A percentile compares a stretch with the other conserved stretches of the same genome.
Evolutionary conservation across 352 stramenopile species (phyloP).

Genomic region (Pythium folliculosum): DNA sequence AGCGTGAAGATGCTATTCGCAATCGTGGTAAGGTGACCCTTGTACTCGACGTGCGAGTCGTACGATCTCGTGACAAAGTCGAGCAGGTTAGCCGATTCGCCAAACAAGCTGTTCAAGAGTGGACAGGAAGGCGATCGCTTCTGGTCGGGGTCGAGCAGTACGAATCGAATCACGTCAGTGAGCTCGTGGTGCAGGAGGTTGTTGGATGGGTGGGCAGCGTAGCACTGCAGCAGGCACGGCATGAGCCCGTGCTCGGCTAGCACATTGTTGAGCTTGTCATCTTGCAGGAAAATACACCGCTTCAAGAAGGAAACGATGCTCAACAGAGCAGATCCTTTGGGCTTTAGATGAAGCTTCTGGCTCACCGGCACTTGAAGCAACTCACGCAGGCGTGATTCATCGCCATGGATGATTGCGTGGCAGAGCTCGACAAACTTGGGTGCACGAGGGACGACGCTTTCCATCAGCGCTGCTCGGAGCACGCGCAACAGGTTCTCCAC

Average conservation of each 20-base stretch:
- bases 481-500: conserved; percentile 65
- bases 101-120: conserved; percentile 79
- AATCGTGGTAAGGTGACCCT: conserved; percentile 88
- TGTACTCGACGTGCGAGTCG: conserved; percentile 79
- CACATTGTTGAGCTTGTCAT: conserved; percentile 62
- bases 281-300: conserved; percentile 82
- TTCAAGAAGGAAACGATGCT: conserved; percentile 85
- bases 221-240: conserved; percentile 80
- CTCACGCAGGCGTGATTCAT: conserved; percentile 44
- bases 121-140: conserved; percentile 78
- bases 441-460: conserved; percentile 60
- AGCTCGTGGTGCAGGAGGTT: conserved; percentile 85
- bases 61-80: conserved; percentile 85
- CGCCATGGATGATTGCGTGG: conserved; percentile 57
- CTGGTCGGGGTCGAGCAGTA: conserved; percentile 83
- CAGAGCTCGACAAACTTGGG: conserved; percentile 81
- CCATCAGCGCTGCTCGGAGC: conserved; percentile 47
- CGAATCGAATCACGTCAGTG: conserved; percentile 85
- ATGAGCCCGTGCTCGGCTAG: conserved; percentile 78
- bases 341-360: conserved; percentile 48
- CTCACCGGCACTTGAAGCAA: conserved; percentile 49
- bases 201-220: conserved; percentile 77
- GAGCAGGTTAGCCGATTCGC: conserved; percentile 66
- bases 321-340: conserved; percentile 70
- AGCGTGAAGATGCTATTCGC: conserved; percentile 89